phyloP scores from a whole-genome alignment of 2,329 filamentous ascomycete species.

The Xylariaceae sp. region DNA sequence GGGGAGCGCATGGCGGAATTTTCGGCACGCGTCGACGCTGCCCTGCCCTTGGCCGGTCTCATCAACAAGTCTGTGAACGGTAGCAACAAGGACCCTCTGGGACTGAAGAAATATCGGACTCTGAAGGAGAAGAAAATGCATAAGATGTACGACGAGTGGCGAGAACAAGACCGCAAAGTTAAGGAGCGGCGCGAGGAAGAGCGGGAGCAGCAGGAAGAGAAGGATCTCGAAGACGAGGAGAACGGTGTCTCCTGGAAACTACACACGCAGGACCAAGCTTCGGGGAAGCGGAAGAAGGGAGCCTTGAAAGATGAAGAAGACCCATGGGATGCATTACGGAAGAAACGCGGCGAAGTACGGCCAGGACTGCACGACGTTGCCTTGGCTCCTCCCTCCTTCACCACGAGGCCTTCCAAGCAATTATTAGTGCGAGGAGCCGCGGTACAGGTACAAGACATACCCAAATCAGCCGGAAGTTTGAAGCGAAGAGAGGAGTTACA shows the following conservation, averaged over 20 bases:
- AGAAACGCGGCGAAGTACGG: slow-evolving; percentile 58
- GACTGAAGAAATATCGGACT: slow-evolving; percentile 68
- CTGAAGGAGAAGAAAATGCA: slow-evolving; percentile 83
- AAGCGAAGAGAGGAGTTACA: slow-evolving; percentile 70
- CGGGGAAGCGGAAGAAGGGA: slow-evolving; percentile 45
- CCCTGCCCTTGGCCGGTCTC: slow-evolving; percentile 73
- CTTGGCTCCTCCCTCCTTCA: slow-evolving; percentile 72
- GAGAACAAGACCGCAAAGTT: slow-evolving; percentile 62
- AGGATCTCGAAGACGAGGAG: slow-evolving; percentile 59
- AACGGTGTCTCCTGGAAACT: slow-evolving; percentile 49
- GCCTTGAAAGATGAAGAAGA: slow-evolving; percentile 58
- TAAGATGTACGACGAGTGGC: slow-evolving; percentile 76
- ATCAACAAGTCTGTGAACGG: slow-evolving; percentile 59
- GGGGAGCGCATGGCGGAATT: slow-evolving; percentile 84
- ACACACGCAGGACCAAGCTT: slow-evolving; percentile 34
- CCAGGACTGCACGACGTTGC: slow-evolving; percentile 59
- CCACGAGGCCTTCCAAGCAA: slow-evolving; percentile 61
- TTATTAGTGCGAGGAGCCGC: slow-evolving; percentile 62
- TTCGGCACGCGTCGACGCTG: slow-evolving; percentile 76
- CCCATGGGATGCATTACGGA: slow-evolving; percentile 74
- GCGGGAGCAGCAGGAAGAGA: slow-evolving; percentile 60
- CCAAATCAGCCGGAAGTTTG: slow-evolving; percentile 67
- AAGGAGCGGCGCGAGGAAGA: slow-evolving; percentile 65
- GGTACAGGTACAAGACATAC: slow-evolving; percentile 67
- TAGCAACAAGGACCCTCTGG: slow-evolving; percentile 58